Evolutionary conservation across 2,329 filamentous ascomycete species (phyloP), one percentile per base, ranked within the genome.

Genomic region (Fusarium dlaminii): DNA sequence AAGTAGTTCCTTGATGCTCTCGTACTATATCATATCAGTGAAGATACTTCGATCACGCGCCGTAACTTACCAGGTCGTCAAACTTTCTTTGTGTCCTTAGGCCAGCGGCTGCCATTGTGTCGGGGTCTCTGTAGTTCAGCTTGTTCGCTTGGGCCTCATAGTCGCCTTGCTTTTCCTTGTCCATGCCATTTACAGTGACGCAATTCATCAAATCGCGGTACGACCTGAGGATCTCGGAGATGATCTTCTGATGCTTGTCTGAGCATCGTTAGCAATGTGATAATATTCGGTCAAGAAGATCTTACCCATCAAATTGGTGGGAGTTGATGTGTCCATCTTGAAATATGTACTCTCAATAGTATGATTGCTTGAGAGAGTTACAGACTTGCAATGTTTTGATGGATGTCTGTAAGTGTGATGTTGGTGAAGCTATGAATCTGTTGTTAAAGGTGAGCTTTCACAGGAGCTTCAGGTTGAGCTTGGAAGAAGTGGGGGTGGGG

Each of bases 21-120:
- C 81, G 77, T 84, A 83, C 84, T 85, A 17, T 0, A 3, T 0
- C 2, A 18, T 40, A 52, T 66, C 3, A 75, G 37, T 13, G 8
- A 10, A 0, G 15, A 17, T 29, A 34, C 8, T 8, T 36, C 2
- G 8, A 15, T 22, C 10, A 12, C 13, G 29, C 17, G 24, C n/a
- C 34, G 27, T 29, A 2, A 64, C 78, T 34, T 66, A 85, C 84
- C 22, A 86, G 75, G 7, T 83, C 83, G 63, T 86, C 84, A 56
- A 86, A 86, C 59, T 86, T 84, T 75, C 84, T 83, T 77, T 84
- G 83, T 80, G 85, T 84, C 42, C 83, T 83, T 36, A 86, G 82
- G 48, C 83, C 82, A 9, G 82, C 80, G 36, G 85, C 84, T 56
- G 84, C 82, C 65, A 85, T 83, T 68, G 82, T 80, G 59, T 85